Conservation (phyloP, 140 eudicot genomes). For the Bidens hawaiensis region DNA sequence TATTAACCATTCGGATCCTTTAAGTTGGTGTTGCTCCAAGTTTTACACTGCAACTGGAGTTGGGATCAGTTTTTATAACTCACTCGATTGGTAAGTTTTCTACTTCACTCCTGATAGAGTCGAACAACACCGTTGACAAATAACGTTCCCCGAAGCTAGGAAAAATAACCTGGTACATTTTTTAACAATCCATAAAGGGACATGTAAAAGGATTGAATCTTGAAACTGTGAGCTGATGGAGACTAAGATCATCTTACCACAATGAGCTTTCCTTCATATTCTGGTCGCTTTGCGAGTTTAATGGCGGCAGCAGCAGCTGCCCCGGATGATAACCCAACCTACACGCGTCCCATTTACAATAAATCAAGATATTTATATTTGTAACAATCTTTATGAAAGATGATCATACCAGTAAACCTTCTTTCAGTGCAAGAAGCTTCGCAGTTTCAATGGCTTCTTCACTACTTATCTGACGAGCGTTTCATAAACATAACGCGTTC, state of each 20-base stretch:
- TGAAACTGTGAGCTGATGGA: neutral
- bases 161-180: slow-evolving; percentile 39
- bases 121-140: slow-evolving; percentile 61
- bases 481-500: neutral
- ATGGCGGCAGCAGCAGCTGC: slow-evolving; percentile 83
- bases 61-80: too few relatives aligned
- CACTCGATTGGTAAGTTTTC: slow-evolving; percentile 41
- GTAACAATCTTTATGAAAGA: slow-evolving; percentile 5
- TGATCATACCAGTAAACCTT: slow-evolving; percentile 77
- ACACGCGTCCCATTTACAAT: neutral
- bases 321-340: slow-evolving; percentile 79
- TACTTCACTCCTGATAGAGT: slow-evolving; percentile 49
- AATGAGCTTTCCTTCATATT: slow-evolving; percentile 65
- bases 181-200: slow-evolving; percentile 3
- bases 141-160: slow-evolving; percentile 80
- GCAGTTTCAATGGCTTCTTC: slow-evolving; percentile 91
- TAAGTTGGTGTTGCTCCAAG: too few relatives aligned
- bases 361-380: neutral
- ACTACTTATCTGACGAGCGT: slow-evolving; percentile 49
- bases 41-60: too few relatives aligned
- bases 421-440: slow-evolving; percentile 75
- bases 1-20: too few relatives aligned
- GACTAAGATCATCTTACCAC: slow-evolving; percentile 43
- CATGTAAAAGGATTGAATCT: neutral
- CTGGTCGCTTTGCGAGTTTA: slow-evolving; percentile 51